phyloP scores from a whole-genome alignment of 345 rosid genomes.

The Gossypium stocksii region DNA sequence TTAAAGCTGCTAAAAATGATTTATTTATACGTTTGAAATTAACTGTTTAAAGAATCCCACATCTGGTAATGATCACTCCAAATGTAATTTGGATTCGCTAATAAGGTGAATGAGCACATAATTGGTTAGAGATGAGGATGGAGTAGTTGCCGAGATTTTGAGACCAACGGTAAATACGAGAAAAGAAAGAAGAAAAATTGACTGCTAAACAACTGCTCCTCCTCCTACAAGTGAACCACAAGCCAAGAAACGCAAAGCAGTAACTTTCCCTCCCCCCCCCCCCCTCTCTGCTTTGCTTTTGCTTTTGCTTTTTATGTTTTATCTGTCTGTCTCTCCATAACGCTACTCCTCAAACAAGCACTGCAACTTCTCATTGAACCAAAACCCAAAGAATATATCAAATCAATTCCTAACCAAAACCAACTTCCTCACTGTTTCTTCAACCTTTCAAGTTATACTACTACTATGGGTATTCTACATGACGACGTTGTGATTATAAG shows the following conservation, averaged over 20 bases:
- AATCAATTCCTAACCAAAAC: neutral
- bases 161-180: no score
- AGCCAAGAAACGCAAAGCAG: constrained; percentile 20
- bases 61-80: no score
- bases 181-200: neutral
- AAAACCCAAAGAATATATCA: neutral
- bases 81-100: no score
- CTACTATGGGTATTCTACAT: constrained; percentile 61
- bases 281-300: neutral
- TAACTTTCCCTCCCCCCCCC: neutral
- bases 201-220: constrained; percentile 18
- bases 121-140: no score
- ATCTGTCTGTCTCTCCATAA: neutral
- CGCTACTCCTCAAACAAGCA: neutral
- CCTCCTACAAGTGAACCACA: constrained; percentile 32
- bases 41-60: no score
- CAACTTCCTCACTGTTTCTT: neutral
- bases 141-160: no score
- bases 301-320: neutral
- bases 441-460: neutral
- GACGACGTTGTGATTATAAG: constrained; percentile 85
- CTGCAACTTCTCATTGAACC: neutral
- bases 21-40: no score
- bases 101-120: no score
- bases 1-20: no score